Conservation (phyloP, 2,329 filamentous ascomycete genomes). For the Verticillium nubilum region DNA sequence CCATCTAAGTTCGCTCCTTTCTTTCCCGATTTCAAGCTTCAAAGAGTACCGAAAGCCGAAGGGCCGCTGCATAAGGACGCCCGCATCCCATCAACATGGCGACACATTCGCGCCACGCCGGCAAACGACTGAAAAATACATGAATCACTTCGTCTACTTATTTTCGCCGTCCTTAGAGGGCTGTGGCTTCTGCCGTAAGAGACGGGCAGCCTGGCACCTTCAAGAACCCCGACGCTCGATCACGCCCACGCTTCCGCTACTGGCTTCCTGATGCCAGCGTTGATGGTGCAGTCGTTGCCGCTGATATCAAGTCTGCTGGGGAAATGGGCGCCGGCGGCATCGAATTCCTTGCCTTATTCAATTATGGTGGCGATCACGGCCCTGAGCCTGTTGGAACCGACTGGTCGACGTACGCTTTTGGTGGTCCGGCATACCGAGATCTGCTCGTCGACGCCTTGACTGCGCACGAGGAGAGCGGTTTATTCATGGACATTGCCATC, state of each 20-base stretch:
- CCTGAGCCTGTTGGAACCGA: constrained; percentile 14
- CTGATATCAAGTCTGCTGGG: constrained; percentile 13
- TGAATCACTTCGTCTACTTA: no score
- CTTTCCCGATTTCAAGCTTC: no score
- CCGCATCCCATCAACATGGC: no score
- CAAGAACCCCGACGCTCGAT: not conserved
- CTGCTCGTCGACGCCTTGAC: constrained; percentile 3
- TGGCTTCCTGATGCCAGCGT: constrained; percentile 21
- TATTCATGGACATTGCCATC: constrained; percentile 38
- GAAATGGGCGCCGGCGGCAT: constrained; percentile 16
- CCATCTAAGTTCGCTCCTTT: no score
- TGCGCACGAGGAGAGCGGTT: constrained; percentile 18
- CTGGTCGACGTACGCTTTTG: constrained; percentile 34
- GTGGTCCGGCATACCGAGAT: constrained; percentile 20
- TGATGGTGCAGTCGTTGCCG: constrained; percentile 6
- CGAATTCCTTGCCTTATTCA: constrained; percentile 19
- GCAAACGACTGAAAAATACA: no score
- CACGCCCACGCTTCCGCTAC: constrained; percentile 16
- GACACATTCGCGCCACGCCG: no score
- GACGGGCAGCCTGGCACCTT: not conserved
- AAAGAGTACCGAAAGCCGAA: no score
- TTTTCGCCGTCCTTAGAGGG: no score
- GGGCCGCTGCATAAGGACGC: no score
- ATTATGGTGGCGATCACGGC: constrained; percentile 13
- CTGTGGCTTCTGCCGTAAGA: no score